Base-by-base conservation (phyloP, 1,139 yeast species). In the Hyphopichia wangnamkhiaoensis region DNA sequence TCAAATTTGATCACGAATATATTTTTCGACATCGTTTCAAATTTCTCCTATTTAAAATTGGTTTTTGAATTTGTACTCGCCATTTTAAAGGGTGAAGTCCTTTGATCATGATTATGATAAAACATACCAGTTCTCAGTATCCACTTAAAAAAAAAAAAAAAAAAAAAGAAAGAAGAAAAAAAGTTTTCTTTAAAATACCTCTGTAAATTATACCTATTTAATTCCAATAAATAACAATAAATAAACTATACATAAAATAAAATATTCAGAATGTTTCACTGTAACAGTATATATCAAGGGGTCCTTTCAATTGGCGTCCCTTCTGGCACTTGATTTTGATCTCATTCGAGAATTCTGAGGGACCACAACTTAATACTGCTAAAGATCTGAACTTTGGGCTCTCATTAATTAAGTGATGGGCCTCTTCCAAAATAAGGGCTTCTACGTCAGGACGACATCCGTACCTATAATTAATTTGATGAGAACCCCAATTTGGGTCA, bases 351-450 rank as follows among this genome's bases (percentile, higher is more conserved):
- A 71, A 59, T 3, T 35, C 36, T 3, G 42, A 49, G 4, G 74
- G 69, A 1, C 77, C 77, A 58, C 76, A 71, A 17, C 63, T 53
- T 14, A 63, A 47, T 2, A 71, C 66, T 0, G 75, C 74, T 41
- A 70, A 28, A 2, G 63, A 50, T 39, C 52, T 56, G 27, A 30
- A 62, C 39, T 5, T 10, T 5, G 21, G 16, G 13, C 25, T 34
- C 8, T 19, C 27, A 15, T 15, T 13, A 5, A 26, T 18, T 8
- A 37, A 5, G 14, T 12, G 10, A 15, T 17, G 16, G 3, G 33
- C 33, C 14, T 35, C 33, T 3, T 23, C 29, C 4, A 20, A 10
- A 7, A 35, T 35, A 8, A 30, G 15, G 12, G 10, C 8, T n/a
- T 5, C 20, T 3, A 16, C 17, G n/a, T 28, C 31, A 16, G 31